Evolutionary conservation across 1,284 basidiomycete species (phyloP), one percentile per base, ranked within the genome.

Genomic region (Moniliophthora roreri): DNA sequence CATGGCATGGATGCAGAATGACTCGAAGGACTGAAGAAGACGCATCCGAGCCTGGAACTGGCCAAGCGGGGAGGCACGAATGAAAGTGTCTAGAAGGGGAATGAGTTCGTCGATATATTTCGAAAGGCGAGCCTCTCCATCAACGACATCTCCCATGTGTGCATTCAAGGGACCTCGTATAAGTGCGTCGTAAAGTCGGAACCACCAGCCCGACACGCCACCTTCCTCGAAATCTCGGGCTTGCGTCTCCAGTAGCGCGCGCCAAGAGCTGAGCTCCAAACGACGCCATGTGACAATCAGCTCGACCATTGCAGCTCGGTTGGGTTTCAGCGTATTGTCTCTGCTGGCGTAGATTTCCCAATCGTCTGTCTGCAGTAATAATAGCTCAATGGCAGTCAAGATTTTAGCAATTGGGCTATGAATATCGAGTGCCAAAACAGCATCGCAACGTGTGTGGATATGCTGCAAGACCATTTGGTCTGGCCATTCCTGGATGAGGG

Each of bases 381-480:
- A 76, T 57, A 91, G 89, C 68, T 99, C 97, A 40, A 98, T 68
- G 2, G 89, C 87, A 0, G 92, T 81, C 16, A 99, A 79, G 18
- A 96, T 73, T 65, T 87, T 89, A 5, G 96, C 94, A 4, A 98
- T 74, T 0, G 97, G 87, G 58, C 85, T 87, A 44, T 80, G 74
- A 4, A 91, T 72, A 51, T 83, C 78, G 16, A 96, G 74, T 0
- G 73, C 68, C 38, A 94, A 72, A 48, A 96, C 79, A 5, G 76
- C 72, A 35, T 89, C 79, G 63, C 91, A 95, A 21, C 91, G 89
- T 52, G 84, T 82, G 23, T 79, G 75, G 42, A 99, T 80, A 68
- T 98, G 89, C 51, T 89, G 90, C 28, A 98, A 77, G 4, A 98
- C 93, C 87, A 96, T 94, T 68, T 99, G 97, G 60, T 99, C 97